Evolutionary conservation across 805 yeast species (phyloP).

Genomic region (Candida palmyrensis): DNA sequence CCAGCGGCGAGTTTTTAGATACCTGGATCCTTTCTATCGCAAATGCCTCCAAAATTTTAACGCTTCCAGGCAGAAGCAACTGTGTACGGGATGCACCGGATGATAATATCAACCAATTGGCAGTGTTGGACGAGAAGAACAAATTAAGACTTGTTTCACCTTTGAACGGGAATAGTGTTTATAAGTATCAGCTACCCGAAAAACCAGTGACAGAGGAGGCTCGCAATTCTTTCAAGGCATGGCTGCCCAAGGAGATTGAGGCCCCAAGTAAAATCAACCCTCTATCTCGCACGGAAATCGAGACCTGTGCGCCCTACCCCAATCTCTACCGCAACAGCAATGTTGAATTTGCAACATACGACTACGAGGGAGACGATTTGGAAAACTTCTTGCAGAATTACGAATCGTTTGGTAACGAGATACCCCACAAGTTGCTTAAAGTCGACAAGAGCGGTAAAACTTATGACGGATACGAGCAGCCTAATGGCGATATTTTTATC

Average conservation of each 20-base stretch:
- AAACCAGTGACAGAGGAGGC: slow-evolving; percentile 14
- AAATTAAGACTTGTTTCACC: slow-evolving; percentile 30
- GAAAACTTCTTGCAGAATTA: slow-evolving; percentile 15
- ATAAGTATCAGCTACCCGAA: slow-evolving; percentile 38
- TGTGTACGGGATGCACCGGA: slow-evolving; percentile 4
- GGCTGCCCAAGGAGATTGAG: slow-evolving; percentile 1
- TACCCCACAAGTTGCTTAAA: slow-evolving; percentile 13
- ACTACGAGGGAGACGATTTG: slow-evolving; percentile 8
- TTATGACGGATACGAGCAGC: too few species aligned
- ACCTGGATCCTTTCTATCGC: slow-evolving; percentile 45
- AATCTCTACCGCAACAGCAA: slow-evolving; percentile 26
- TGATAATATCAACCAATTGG: slow-evolving; percentile 22
- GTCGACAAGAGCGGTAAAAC: slow-evolving; percentile 5
- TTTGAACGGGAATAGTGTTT: slow-evolving; percentile 31
- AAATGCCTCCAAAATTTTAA: slow-evolving; percentile 21
- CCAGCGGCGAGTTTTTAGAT: slow-evolving; percentile 20
- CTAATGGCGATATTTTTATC: too few species aligned
- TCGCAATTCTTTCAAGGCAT: not conserved
- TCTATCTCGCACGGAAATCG: slow-evolving; percentile 51
- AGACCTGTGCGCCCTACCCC: slow-evolving; percentile 42
- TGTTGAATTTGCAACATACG: slow-evolving; percentile 26
- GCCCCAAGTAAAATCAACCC: slow-evolving; percentile 17
- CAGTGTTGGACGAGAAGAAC: slow-evolving; percentile 25
- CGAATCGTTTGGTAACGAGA: slow-evolving; percentile 20
- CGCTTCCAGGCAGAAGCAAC: slow-evolving; percentile 16